Base-by-base conservation (phyloP, 371 early-diverging fungal species). In the Phascolomyces articulosus region DNA sequence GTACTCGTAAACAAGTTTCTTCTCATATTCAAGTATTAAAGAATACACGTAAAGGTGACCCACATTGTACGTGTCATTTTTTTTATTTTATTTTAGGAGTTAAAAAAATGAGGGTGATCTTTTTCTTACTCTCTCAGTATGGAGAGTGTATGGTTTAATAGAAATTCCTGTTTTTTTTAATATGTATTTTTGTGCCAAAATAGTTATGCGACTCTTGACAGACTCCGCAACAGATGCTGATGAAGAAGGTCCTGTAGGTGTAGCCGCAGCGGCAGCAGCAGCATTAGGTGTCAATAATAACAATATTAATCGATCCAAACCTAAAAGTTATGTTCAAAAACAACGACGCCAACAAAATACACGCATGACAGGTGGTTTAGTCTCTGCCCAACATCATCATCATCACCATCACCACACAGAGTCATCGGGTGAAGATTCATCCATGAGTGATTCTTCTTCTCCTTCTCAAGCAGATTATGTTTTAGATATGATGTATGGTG, bases 21-120 rank as follows among this genome's bases (percentile, higher is more conserved):
- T 91, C 90, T 4, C 91, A 91, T 64, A 90, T 91, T 38, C 91
- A 91, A 71, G 91, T 91, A 2, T 77, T 90, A 64, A 89, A 87
- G 54, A 88, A 91, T 59, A 89, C 87, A 9, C 76, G 90, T 66
- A 90, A 90, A 68, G 79, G 83, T 16, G 86, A 86, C 38, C 75
- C 79, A 28, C 80, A 83, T 8, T 87, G 87, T 84, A 83, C 74
- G 81, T 44, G 16, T 4, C 11, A 34, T 34, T 0, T 34, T 34
- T 67, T 6, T 10, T 8, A 24, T 18, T 63, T 34, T 28, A n/a
- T 26, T 26, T 44, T 40, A 20, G 11, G 40, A 13, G 27, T 8
- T 28, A 28, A 20, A 31, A n/a, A 55, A 55, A 55, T 18, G 47
- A 47, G 6, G 34, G n/a, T n/a, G n/a, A n/a, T n/a, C n/a, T n/a